Evolutionary conservation across 2,329 filamentous ascomycete species (phyloP), one percentile per base, ranked within the genome.

Genomic region (Nemania sp.): DNA sequence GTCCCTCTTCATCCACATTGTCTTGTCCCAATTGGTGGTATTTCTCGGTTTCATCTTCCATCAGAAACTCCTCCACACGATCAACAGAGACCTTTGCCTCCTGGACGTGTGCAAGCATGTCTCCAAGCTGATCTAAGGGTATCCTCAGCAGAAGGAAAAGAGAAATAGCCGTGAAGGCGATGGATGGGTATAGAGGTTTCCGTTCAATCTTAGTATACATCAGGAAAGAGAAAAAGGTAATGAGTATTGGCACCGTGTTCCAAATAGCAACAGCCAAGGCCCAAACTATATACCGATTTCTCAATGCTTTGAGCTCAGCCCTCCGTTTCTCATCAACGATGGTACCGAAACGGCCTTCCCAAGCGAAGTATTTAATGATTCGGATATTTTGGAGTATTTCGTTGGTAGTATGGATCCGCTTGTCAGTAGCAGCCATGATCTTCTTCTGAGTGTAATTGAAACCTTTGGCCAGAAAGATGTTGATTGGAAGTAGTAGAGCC

Each of bases 281-380:
- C 95, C 95, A 99, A 45, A 98, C 85, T 71, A 97, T 89, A 81
- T 97, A 99, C 68, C 95, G 89, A 45, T 88, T 88, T 65, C 94
- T 90, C 62, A 99, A 81, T 35, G 93, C 89, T 74, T 87, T 89
- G 59, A 99, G 85, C 79, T 99, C 96, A 2, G 84, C 84, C 51
- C 86, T 85, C 70, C 96, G 90, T 82, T 97, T 98, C 79, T 98
- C 95, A 68, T 97, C 92, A 38, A 99, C 93, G 62, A 93, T 89
- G 24, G 89, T 88, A 65, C 92, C 89, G 78, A 98, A 99, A 2
- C 95, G 92, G 74, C 94, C 90, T 79, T 99, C 96, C 96, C 96
- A 99, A 0, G 96, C 95, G 78, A 99, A 99, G 80, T 96, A 99
- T 79, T 99, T 99, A 87, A 99, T 98, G 78, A 99, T 98, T 59